Base-by-base conservation (phyloP, 192 early-diverging fungal genomes). In the Piromyces sp. region DNA sequence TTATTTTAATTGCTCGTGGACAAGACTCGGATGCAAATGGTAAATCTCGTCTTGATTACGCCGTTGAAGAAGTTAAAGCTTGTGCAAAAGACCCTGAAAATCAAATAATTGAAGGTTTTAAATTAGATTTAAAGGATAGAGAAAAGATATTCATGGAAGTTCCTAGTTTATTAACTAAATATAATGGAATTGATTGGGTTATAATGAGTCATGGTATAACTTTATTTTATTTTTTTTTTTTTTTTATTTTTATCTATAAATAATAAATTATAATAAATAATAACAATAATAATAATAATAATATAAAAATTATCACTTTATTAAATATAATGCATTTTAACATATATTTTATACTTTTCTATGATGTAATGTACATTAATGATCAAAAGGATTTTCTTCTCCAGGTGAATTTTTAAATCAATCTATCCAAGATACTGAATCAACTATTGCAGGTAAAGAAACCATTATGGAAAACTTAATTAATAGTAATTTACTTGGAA, bases 1-100 rank as follows among this genome's bases (percentile, higher is more conserved):
- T 85, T 78, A 68, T 51, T 28, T 33, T 33, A 31, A 79, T 83
- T 30, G 33, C 82, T 83, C 29, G 83, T 15, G 29, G 78, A 83
- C 14, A 80, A 80, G 42, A 51, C 22, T 22, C 17, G 17, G 42
- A 51, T 51, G 15, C 42, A 4, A 51, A 51, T 22, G 42, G 42
- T 22, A 51, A 51, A 51, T 51, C 42, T 22, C 42, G 42, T 51
- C 42, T 51, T 51, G 42, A 51, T 51, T 51, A 51, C 19, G 42
- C 42, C 22, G 42, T 51, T 51, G 42, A 51, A 51, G 42, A 51
- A 51, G 19, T 51, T 51, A 51, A 51, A 22, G 19, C 15, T 51
- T 51, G 42, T 51, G 42, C 42, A 22, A 51, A 22, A 51, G 42
- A 51, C 22, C 42, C 42, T 22, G 42, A 51, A 51, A 51, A 51